These are phyloP conservation scores for Climacium dendroides DNA, from an alignment of 225 moss, liverwort and hornwort species.

Conservation along the genomic window DNA sequence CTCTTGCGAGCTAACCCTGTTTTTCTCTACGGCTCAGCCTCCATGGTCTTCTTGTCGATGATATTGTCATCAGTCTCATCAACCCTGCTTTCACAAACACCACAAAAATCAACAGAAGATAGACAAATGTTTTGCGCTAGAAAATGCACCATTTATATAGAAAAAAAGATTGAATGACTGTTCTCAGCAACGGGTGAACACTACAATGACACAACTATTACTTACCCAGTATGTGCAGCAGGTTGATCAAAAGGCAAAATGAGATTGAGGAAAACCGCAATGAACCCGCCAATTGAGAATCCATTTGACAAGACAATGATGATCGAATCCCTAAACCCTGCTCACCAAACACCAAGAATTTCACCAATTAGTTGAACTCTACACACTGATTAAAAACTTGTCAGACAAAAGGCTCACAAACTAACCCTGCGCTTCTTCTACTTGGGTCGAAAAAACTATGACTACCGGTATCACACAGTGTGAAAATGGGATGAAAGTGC, in stretches of 20 bases:
- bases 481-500: neutral
- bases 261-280: constrained; percentile 69
- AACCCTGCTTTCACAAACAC: neutral
- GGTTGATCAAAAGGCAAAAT: constrained; percentile 37
- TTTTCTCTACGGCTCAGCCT: neutral
- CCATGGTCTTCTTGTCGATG: constrained; percentile 4
- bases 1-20: neutral
- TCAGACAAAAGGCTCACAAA: neutral
- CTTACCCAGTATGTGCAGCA: neutral
- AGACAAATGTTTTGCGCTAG: neutral
- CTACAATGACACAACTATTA: neutral
- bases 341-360: neutral
- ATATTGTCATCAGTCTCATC: constrained; percentile 21
- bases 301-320: constrained; percentile 74
- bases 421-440: neutral
- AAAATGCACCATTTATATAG: neutral
- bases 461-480: neutral
- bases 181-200: too few species aligned
- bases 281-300: constrained; percentile 73
- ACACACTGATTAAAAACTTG: neutral
- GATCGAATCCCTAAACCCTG: constrained; percentile 80
- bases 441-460: too few species aligned
- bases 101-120: neutral
- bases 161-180: neutral
- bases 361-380: neutral